phyloP scores from a whole-genome alignment of 805 yeast species.

The Isabelozyma pseudorhagii region DNA sequence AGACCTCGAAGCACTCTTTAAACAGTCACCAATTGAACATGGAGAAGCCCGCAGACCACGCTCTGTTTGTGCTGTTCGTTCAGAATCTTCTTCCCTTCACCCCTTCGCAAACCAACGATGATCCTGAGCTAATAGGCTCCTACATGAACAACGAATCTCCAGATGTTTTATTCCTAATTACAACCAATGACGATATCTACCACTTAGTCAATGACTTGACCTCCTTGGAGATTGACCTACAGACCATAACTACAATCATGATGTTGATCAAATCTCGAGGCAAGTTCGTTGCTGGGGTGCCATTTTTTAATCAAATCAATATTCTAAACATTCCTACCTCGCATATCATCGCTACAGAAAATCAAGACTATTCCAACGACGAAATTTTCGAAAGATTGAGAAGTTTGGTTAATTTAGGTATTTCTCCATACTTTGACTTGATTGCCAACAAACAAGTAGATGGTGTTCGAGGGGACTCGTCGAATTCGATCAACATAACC shows the following conservation, averaged over 20 bases:
- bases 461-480: not conserved
- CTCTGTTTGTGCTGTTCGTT: conserved; percentile 1
- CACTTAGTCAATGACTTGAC: conserved; percentile 4
- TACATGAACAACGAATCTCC: conserved; percentile 17
- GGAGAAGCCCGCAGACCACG: not conserved
- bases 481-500: conserved; percentile 37
- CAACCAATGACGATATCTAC: conserved; percentile 5
- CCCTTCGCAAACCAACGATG: not conserved
- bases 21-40: not conserved
- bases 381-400: conserved; percentile 51
- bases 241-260: conserved; percentile 17
- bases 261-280: conserved; percentile 46
- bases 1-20: no score
- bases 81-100: conserved; percentile 4
- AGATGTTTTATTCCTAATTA: conserved; percentile 18
- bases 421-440: conserved; percentile 68
- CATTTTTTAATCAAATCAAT: conserved; percentile 31
- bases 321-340: conserved; percentile 29
- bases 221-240: conserved; percentile 7
- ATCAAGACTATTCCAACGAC: conserved; percentile 2
- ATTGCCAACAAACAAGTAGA: conserved; percentile 14
- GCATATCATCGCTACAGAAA: conserved; percentile 2
- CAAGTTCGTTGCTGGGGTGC: conserved; percentile 9
- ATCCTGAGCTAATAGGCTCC: conserved; percentile 4
- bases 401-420: conserved; percentile 57